Conservation (phyloP, 345 rosid species). For the Citrus hindsii region DNA sequence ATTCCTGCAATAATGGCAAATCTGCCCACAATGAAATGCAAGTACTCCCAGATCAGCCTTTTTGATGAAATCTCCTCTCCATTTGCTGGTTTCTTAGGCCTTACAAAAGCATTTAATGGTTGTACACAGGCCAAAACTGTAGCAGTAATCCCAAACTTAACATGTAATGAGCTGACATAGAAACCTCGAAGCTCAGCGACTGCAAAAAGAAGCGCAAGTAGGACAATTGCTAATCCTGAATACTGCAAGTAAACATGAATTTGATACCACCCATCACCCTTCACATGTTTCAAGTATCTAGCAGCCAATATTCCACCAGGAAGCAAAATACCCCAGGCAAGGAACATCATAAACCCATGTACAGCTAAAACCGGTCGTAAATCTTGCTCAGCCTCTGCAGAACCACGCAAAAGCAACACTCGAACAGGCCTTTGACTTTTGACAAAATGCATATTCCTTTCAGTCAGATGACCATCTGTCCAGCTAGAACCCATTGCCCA, state of each 20-base stretch:
- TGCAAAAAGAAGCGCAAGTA: conserved; percentile 84
- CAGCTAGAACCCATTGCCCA: conserved; percentile 98
- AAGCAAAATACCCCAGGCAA: conserved; percentile 95
- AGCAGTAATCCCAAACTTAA: conserved; percentile 74
- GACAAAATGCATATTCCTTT: conserved; percentile 88
- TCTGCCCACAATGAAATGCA: conserved; percentile 68
- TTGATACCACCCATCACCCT: conserved; percentile 93
- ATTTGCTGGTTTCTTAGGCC: conserved; percentile 66
- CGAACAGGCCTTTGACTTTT: conserved; percentile 87
- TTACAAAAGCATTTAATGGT: conserved; percentile 75
- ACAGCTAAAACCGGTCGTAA: conserved; percentile 83
- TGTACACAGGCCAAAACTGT: conserved; percentile 72
- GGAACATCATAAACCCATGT: conserved; percentile 99
- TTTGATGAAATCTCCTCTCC: conserved; percentile 50
- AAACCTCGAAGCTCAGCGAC: conserved; percentile 91
- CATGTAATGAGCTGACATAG: conserved; percentile 64
- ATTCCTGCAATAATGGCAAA: conserved; percentile 57
- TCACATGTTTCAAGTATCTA: conserved; percentile 85
- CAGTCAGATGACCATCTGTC: conserved; percentile 63
- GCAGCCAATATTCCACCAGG: conserved; percentile 90
- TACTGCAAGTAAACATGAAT: conserved; percentile 89
- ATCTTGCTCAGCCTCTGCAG: conserved; percentile 95
- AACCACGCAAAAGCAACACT: conserved; percentile 73
- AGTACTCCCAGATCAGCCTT: conserved; percentile 80
- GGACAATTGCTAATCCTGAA: conserved; percentile 79